Conservation (phyloP, 345 rosid species). For the Aquilaria yunnanensis region DNA sequence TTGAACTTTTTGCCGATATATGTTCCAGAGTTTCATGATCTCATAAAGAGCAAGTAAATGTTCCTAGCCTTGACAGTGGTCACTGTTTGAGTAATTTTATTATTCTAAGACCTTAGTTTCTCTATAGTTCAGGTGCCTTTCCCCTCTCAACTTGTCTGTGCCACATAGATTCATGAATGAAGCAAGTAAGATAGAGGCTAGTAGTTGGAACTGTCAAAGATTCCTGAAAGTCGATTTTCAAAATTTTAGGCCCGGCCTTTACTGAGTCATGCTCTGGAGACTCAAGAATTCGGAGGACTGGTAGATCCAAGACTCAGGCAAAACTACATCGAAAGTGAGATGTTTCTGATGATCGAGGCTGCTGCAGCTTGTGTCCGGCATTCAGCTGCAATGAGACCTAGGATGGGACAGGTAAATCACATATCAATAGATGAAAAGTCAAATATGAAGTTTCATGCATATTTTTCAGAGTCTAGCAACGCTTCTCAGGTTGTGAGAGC, state of each 20-base stretch:
- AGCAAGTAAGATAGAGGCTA: not conserved
- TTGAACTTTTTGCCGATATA: no score
- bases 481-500: constrained; percentile 77
- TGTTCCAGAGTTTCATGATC: no score
- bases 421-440: not conserved
- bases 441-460: not conserved
- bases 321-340: constrained; percentile 55
- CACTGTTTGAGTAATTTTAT: no score
- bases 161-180: not conserved
- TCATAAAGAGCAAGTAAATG: no score
- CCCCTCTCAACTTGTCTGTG: no score
- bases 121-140: no score
- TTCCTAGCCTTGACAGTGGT: no score
- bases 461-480: constrained; percentile 12
- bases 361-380: constrained; percentile 93
- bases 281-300: constrained; percentile 48
- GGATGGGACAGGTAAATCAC: constrained; percentile 75
- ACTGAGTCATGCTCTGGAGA: constrained; percentile 63
- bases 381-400: constrained; percentile 83
- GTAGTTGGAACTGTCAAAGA: constrained; percentile 3
- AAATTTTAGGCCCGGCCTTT: constrained; percentile 81
- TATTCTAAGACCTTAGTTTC: no score
- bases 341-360: constrained; percentile 83
- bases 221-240: constrained; percentile 12
- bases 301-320: constrained; percentile 72